phyloP scores from a whole-genome alignment of 768 basidiomycete genomes.

The Coprinopsis marcescibilis region DNA sequence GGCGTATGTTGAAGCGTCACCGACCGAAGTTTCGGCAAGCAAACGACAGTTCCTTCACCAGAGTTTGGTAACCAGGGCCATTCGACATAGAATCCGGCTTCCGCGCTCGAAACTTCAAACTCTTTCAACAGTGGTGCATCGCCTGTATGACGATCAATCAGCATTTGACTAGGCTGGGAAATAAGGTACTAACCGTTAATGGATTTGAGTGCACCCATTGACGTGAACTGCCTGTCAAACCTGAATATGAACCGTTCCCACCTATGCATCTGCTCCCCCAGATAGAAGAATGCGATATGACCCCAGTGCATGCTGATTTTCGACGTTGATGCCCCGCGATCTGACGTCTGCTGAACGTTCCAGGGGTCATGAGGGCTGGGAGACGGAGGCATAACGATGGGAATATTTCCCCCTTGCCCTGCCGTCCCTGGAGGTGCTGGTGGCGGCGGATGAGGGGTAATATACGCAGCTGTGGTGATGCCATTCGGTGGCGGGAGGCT shows the following conservation, averaged over 20 bases:
- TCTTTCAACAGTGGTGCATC: constrained; percentile 68
- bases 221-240: constrained; percentile 72
- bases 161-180: constrained; percentile 8
- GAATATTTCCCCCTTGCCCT: constrained; percentile 22
- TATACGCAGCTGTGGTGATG: constrained; percentile 28
- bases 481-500: constrained; percentile 24
- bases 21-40: constrained; percentile 45
- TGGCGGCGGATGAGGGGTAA: constrained; percentile 27
- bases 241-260: constrained; percentile 80
- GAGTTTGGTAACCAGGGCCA: constrained; percentile 73
- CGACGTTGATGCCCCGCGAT: constrained; percentile 13
- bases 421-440: constrained; percentile 20
- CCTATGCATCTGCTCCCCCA: constrained; percentile 74
- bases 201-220: constrained; percentile 66
- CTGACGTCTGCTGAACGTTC: constrained; percentile 21
- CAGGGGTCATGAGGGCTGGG: constrained; percentile 24
- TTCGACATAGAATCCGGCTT: constrained; percentile 55
- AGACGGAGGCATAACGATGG: constrained; percentile 44
- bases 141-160: constrained; percentile 32
- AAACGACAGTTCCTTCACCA: constrained; percentile 22
- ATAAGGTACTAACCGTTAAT: constrained; percentile 50
- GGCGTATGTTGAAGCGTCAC: constrained; percentile 68
- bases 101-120: constrained; percentile 72
- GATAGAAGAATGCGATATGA: constrained; percentile 71
- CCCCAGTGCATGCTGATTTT: constrained; percentile 68